Conservation (phyloP, 2,329 filamentous ascomycete species). For the Aspergillus puulaauensis region DNA sequence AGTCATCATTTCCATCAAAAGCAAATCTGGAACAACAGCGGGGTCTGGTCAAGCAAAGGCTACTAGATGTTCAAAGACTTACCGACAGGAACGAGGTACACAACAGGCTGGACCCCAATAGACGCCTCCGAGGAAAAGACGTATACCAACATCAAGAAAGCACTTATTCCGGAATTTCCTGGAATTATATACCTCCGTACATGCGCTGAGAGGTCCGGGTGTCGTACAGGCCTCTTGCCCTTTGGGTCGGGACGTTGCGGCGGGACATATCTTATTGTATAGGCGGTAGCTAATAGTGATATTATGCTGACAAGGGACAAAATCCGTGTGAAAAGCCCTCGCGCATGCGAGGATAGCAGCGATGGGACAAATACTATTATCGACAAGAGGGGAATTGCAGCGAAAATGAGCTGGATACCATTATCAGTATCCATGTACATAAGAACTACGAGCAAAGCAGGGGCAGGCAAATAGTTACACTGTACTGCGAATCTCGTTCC, state of each 20-base stretch:
- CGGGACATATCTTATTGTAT: constrained; percentile 35
- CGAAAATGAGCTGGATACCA: constrained; percentile 32
- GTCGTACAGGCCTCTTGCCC: constrained; percentile 27
- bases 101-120: constrained; percentile 21
- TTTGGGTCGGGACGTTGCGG: constrained; percentile 27
- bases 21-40: neutral
- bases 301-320: constrained; percentile 32
- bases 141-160: constrained; percentile 30
- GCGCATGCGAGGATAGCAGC: constrained; percentile 24
- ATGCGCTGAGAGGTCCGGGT: constrained; percentile 19
- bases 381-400: constrained; percentile 36
- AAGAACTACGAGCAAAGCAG: neutral
- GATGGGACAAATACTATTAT: constrained; percentile 32
- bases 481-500: constrained; percentile 40
- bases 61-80: constrained; percentile 15
- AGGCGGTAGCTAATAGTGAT: constrained; percentile 40
- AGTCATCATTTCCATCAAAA: constrained; percentile 21
- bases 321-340: constrained; percentile 21
- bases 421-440: neutral
- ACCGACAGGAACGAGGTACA: constrained; percentile 42
- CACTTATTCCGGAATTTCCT: constrained; percentile 30
- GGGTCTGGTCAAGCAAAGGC: neutral
- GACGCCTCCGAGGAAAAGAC: constrained; percentile 18
- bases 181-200: constrained; percentile 25
- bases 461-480: constrained; percentile 27